A percentile compares a stretch with the other conserved stretches of the same genome.
These are phyloP conservation scores for Fusarium luffae DNA, from an alignment of 2,329 filamentous ascomycete genomes.

Conservation along the genomic window DNA sequence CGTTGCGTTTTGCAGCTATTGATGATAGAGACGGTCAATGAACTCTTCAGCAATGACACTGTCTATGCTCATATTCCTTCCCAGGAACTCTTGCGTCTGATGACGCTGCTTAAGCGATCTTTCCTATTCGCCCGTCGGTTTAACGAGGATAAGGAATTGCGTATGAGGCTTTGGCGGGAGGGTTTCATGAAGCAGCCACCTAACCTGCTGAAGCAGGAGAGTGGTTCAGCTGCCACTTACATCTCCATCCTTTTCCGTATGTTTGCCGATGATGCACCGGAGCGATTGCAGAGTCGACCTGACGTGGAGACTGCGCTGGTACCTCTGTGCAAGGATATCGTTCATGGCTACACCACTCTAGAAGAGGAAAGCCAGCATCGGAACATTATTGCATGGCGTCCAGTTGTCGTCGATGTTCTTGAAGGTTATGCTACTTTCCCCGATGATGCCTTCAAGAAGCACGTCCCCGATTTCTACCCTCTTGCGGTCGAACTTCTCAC, in stretches of 20 bases:
- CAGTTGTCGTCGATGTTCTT: slow-evolving; percentile 95
- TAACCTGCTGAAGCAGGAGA: slow-evolving; percentile 97
- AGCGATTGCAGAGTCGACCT: slow-evolving; percentile 79
- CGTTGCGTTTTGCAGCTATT: slow-evolving; percentile 96
- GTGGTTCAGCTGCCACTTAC: slow-evolving; percentile 91
- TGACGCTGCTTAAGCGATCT: slow-evolving; percentile 93
- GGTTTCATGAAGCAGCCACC: slow-evolving; percentile 99
- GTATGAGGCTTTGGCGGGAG: slow-evolving; percentile 94
- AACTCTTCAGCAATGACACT: slow-evolving; percentile 96
- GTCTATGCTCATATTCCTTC: slow-evolving; percentile 96
- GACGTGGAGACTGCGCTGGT: slow-evolving; percentile 94
- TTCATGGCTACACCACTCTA: slow-evolving; percentile 83
- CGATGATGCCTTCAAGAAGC: slow-evolving; percentile 78
- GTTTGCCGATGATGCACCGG: slow-evolving; percentile 90
- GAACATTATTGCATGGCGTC: slow-evolving; percentile 96
- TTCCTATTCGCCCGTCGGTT: slow-evolving; percentile 98
- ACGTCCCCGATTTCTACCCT: slow-evolving; percentile 87
- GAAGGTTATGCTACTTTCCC: slow-evolving; percentile 93
- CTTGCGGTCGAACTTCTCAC: slow-evolving; percentile 83
- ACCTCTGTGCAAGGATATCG: slow-evolving; percentile 94
- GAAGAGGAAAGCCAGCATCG: slow-evolving; percentile 97
- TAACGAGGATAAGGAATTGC: slow-evolving; percentile 96
- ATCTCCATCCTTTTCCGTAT: slow-evolving; percentile 96
- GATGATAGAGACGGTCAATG: slow-evolving; percentile 99
- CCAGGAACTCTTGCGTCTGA: slow-evolving; percentile 86